Evolutionary conservation across 1,139 yeast genomes (phyloP), one percentile per base, ranked within the genome.

Genomic region (Sugiyamaella grinbergsii): DNA sequence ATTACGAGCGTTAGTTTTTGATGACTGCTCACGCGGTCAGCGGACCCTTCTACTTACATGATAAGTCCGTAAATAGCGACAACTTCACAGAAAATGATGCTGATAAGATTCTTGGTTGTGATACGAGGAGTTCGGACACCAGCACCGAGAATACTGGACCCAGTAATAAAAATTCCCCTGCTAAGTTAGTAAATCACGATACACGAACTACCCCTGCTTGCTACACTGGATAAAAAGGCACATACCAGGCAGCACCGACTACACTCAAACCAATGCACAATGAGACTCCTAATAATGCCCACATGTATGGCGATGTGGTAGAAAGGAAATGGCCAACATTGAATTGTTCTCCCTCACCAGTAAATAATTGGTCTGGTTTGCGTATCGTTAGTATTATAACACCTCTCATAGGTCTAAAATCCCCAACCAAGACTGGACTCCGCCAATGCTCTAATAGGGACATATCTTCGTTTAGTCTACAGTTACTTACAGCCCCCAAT

Each of bases 41-140:
- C 22, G 15, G 13, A 5, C 10, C 5, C 32, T 15, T 19, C 16
- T 18, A 52, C 56, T 43, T 34, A 55, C 89, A 93, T 93, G 68
- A 94, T 94, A 61, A 94, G 81, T 6, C 98, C 98, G 68, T 94
- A 94, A 68, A 94, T 94, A 58, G 98, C 99, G 54, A 94, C 99
- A 61, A 94, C 98, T 73, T 94, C 99, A 78, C 98, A 94, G 77
- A 94, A 94, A 74, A 94, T 94, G 70, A 94, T 93, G 51, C 96
- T 85, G 53, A 94, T 94, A 69, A 94, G 80, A 71, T 93, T 93
- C 77, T 94, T 94, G 55, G 99, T 94, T 43, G 98, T 91, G 68
- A 94, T 94, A 68, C 98, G 77, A 45, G 98, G 98, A 3, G 96
- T 93, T 69, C 88, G 88, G 55, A 94, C 97, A 73, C 98, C 98